These are phyloP conservation scores for Syncephalastrum sp. DNA, from an alignment of 371 early-diverging fungal species.

Conservation along the genomic window DNA sequence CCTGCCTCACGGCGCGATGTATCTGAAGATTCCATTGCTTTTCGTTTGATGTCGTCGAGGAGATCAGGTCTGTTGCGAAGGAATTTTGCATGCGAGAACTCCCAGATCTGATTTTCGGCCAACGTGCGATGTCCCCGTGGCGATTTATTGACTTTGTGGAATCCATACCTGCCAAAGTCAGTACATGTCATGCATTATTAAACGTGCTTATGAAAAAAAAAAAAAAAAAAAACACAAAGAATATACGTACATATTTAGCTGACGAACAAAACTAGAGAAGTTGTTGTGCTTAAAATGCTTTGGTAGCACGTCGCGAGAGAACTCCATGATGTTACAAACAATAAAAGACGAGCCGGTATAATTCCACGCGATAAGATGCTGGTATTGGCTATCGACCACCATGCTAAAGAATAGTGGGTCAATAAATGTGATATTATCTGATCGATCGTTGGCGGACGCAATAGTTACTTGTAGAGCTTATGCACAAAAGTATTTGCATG, in stretches of 20 bases:
- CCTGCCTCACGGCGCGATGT: constrained; percentile 66
- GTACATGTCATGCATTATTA: constrained; percentile 39
- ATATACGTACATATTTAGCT: constrained; percentile 82
- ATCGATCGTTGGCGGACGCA: not conserved
- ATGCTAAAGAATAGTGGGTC: constrained; percentile 46
- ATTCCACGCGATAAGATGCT: constrained; percentile 82
- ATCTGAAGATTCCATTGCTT: constrained; percentile 76
- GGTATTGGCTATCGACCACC: constrained; percentile 77
- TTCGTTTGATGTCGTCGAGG: constrained; percentile 56
- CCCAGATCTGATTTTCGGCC: constrained; percentile 75
- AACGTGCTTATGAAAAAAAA: constrained; percentile 1
- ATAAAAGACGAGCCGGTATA: constrained; percentile 85
- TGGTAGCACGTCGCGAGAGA: constrained; percentile 80
- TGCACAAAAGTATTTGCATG: constrained; percentile 24
- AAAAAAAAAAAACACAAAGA: not conserved
- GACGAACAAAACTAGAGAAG: constrained; percentile 84
- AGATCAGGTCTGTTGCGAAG: constrained; percentile 55
- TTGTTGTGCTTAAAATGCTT: constrained; percentile 85
- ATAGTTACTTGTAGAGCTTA: constrained; percentile 22
- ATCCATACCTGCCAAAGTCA: constrained; percentile 69
- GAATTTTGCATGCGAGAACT: constrained; percentile 59
- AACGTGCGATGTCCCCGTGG: constrained; percentile 70
- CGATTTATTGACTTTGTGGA: constrained; percentile 73
- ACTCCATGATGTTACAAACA: constrained; percentile 88
- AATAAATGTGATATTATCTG: not conserved